Conservation (phyloP, 441 rosid genomes). For the Manihot esculenta region DNA sequence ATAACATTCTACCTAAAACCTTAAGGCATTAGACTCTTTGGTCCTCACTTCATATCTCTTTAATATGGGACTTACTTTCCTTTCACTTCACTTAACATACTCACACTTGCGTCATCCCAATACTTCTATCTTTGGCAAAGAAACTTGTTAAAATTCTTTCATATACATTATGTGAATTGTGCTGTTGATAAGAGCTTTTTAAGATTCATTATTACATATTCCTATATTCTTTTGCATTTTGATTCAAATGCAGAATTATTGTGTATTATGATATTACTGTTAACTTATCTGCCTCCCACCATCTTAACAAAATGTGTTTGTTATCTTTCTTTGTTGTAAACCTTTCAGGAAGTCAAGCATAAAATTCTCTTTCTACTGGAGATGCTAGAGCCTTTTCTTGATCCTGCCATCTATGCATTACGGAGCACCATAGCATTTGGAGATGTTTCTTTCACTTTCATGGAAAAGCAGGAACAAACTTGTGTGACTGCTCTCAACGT, state of each 20-base stretch:
- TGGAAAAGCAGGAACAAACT: constrained; percentile 60
- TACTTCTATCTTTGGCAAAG: background rate
- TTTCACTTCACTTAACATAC: too few relatives aligned
- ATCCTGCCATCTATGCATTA: constrained; percentile 57
- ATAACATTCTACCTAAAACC: too few relatives aligned
- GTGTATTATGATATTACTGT: background rate
- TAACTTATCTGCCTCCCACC: background rate
- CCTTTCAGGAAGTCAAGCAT: constrained; percentile 75
- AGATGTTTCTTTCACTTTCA: constrained; percentile 47
- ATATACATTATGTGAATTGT: background rate
- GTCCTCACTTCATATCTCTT: too few relatives aligned
- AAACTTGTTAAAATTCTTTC: constrained; percentile 13
- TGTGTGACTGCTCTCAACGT: constrained; percentile 63
- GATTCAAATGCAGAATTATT: background rate
- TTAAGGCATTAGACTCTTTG: too few relatives aligned
- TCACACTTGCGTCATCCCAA: too few relatives aligned
- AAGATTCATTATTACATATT: background rate
- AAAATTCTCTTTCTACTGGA: constrained; percentile 82
- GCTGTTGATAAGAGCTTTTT: background rate
- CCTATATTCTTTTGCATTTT: background rate
- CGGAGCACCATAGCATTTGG: constrained; percentile 67
- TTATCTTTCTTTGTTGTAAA: constrained; percentile 12
- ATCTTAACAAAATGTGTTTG: background rate
- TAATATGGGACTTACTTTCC: too few relatives aligned
- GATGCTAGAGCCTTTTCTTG: constrained; percentile 86